Percentiles rank a stretch among this genome's conserved stretches.
Evolutionary conservation across 129 eudicot genomes (phyloP).

Genomic region (Flaveria trinervia): DNA sequence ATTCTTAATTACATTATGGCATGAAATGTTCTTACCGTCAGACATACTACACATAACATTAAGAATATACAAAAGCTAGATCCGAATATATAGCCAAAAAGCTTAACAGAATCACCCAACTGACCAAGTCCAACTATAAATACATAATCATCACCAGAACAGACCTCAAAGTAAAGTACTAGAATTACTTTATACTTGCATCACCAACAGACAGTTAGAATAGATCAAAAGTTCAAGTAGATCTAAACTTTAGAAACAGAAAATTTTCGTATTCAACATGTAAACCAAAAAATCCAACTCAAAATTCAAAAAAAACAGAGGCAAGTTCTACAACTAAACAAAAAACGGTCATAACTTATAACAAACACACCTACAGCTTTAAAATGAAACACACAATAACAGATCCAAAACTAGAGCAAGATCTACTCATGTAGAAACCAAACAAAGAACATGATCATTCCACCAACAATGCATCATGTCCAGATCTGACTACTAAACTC

Average conservation of each 20-base stretch:
- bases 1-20: not conserved
- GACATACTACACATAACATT: not conserved
- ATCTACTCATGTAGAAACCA: slow-evolving; percentile 7
- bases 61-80: not conserved
- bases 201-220: not conserved
- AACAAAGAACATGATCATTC: not conserved
- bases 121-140: not conserved
- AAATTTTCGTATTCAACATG: slow-evolving; percentile 5
- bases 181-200: not conserved
- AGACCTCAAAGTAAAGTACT: slow-evolving; percentile 3
- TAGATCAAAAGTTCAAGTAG: slow-evolving; percentile 7
- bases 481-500: slow-evolving; percentile 18
- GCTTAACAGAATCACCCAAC: not conserved
- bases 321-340: not conserved
- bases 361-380: slow-evolving; percentile 5
- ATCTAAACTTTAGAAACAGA: slow-evolving; percentile 13
- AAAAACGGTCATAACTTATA: not conserved
- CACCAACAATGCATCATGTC: slow-evolving; percentile 14
- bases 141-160: not conserved
- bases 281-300: slow-evolving; percentile 23
- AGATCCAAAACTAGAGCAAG: slow-evolving; percentile 1
- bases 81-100: not conserved
- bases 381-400: not conserved
- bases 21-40: not conserved
- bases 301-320: not conserved